phyloP scores from a whole-genome alignment of 805 yeast species.

The Tetrapisispora phaffii region DNA sequence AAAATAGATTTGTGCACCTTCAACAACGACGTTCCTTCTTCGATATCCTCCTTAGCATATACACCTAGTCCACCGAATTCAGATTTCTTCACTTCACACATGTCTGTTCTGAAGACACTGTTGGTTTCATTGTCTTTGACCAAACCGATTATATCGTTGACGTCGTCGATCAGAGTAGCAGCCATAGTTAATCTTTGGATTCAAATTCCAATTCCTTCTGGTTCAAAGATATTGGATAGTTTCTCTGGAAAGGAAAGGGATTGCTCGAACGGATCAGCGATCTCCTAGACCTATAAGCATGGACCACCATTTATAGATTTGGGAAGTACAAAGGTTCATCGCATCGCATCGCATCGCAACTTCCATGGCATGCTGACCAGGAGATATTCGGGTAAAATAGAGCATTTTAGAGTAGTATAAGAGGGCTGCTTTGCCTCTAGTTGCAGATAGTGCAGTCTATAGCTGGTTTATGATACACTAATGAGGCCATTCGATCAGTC shows the following conservation, averaged over 20 bases:
- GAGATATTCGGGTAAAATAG: neutral
- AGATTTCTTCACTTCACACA: constrained; percentile 39
- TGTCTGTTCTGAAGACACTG: constrained; percentile 43
- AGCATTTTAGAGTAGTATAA: neutral
- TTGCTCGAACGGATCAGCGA: too few relatives aligned
- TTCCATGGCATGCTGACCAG: neutral
- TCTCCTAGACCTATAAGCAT: neutral
- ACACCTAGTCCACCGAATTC: constrained; percentile 64
- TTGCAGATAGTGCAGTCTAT: neutral
- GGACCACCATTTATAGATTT: neutral
- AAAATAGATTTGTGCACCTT: constrained; percentile 54
- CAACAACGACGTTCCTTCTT: constrained; percentile 35
- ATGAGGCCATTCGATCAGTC: too few relatives aligned
- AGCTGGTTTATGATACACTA: too few relatives aligned
- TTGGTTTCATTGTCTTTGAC: constrained; percentile 35
- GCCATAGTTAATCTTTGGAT: constrained; percentile 24
- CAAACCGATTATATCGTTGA: constrained; percentile 39
- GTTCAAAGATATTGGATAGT: too few relatives aligned
- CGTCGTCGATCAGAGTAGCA: constrained; percentile 18
- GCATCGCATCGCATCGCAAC: neutral
- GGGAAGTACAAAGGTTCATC: neutral
- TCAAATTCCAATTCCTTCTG: neutral
- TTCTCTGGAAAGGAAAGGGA: too few relatives aligned
- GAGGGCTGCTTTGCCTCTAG: neutral
- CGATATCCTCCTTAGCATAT: constrained; percentile 40